These are phyloP conservation scores for Avena atlantica DNA, from an alignment of 176 grass and related monocot species.

Conservation along the genomic window DNA sequence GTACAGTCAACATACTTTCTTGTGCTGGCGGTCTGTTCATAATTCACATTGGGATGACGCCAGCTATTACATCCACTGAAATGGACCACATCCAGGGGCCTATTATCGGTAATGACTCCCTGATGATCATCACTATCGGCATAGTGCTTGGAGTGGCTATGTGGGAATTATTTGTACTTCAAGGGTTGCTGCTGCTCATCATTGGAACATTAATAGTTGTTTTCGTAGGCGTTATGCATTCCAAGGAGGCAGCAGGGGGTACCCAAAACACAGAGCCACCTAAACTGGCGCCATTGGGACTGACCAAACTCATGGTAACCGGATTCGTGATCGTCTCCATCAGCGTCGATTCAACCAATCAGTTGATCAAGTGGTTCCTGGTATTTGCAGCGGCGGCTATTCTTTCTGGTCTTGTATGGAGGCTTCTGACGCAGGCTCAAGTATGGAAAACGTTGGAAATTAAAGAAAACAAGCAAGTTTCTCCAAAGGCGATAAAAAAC, in stretches of 20 bases:
- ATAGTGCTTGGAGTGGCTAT: neutral
- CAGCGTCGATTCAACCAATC: neutral
- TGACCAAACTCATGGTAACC: neutral
- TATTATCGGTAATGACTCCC: too few species aligned
- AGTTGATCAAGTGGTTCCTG: neutral
- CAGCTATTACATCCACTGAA: neutral
- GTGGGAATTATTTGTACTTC: neutral
- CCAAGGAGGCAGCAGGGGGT: neutral
- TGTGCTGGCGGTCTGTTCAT: neutral
- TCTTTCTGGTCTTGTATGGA: constrained; percentile 34
- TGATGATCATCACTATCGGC: neutral
- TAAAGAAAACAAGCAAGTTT: too few species aligned
- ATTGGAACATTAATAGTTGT: neutral
- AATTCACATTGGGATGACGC: neutral
- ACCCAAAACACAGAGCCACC: neutral
- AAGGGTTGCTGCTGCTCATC: neutral
- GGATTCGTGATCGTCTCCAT: neutral
- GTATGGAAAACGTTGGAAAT: neutral
- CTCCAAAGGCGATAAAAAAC: too few species aligned
- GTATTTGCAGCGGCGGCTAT: constrained; percentile 6
- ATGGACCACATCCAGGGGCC: neutral
- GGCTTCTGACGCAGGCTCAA: constrained; percentile 5
- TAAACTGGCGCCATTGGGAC: neutral
- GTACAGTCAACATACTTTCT: neutral
- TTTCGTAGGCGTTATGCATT: too few species aligned